Percentiles rank a stretch among this genome's conserved stretches.
Evolutionary conservation across 2,329 filamentous ascomycete species (phyloP).

Genomic region (Fusarium setosum): DNA sequence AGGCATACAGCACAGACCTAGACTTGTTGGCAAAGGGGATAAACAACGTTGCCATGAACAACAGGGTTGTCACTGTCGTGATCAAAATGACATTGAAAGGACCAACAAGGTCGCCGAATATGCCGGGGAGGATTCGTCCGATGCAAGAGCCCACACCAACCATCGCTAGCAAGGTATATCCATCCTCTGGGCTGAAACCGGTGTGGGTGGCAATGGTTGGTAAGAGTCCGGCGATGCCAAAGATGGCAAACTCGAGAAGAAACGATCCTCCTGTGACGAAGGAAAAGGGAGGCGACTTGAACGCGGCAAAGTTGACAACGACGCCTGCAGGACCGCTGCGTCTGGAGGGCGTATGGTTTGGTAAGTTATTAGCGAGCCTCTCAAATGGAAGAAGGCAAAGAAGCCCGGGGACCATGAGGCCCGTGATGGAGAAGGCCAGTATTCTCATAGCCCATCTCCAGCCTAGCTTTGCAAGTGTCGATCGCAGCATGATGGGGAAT

Average conservation of each 20-base stretch:
- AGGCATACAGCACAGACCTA: slow-evolving; percentile 52
- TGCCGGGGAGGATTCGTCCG: slow-evolving; percentile 53
- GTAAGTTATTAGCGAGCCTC: background rate
- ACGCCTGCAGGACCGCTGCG: background rate
- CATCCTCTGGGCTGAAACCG: slow-evolving; percentile 46
- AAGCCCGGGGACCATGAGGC: slow-evolving; percentile 32
- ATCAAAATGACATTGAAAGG: slow-evolving; percentile 49
- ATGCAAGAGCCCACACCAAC: slow-evolving; percentile 54
- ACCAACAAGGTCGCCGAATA: slow-evolving; percentile 52
- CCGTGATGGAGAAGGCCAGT: slow-evolving; percentile 38
- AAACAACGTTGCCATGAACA: slow-evolving; percentile 52
- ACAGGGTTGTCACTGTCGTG: slow-evolving; percentile 43
- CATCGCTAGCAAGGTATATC: slow-evolving; percentile 55
- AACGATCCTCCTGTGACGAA: slow-evolving; percentile 54
- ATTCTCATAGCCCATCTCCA: slow-evolving; percentile 44
- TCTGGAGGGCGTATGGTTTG: background rate
- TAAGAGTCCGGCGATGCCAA: slow-evolving; percentile 54
- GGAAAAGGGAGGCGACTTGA: slow-evolving; percentile 49
- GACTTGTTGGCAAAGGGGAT: slow-evolving; percentile 49
- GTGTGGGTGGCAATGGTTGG: slow-evolving; percentile 53
- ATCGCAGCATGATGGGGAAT: slow-evolving; percentile 44
- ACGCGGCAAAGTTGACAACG: slow-evolving; percentile 51
- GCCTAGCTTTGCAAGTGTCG: slow-evolving; percentile 34
- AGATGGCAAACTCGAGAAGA: slow-evolving; percentile 57
- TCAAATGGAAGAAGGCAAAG: slow-evolving; percentile 46